Base-by-base conservation (phyloP, 2,329 filamentous ascomycete genomes). In the Boeremia lycopersici region DNA sequence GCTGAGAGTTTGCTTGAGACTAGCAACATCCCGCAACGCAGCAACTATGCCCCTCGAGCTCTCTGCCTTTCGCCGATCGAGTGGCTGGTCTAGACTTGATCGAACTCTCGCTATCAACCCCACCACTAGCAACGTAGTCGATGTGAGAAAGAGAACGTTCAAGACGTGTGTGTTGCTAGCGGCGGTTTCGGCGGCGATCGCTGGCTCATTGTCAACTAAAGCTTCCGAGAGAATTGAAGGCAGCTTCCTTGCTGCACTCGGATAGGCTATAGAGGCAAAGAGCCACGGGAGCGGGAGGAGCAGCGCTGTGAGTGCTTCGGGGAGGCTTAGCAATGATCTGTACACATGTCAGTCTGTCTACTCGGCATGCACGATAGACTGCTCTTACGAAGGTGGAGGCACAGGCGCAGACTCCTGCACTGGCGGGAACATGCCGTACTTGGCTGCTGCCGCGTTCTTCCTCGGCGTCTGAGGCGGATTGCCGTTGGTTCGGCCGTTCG, bases 251-350 rank as follows among this genome's bases (percentile, higher is more conserved):
- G 57, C 31, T 19, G 56, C 60, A 7, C 49, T 58, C n/a, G 76
- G 76, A 57, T 78, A 80, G 49, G 78, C 78, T 13, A 79, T 66
- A 6, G 79, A 78, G 6, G 78, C 78, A 46, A 82, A 70, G 48
- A 82, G 60, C 53, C 76, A 82, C 6, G 80, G 80, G 25, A 82
- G 70, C 7, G 79, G 79, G 25, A 82, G 71, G 28, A 85, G 70
- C 48, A 82, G 61, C 23, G 80, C 81, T 5, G 80, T 81, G 51
- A 83, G 57, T 5, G 79, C 69, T 64, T 84, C 81, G 25, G 76
- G 72, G 13, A 80, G 76, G 48, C 67, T 59, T 4, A 72, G 52
- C 62, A 67, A 71, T 47, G 71, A 71, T 42, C 73, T 76, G 41
- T 41, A 11, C n/a, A 1, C 7, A 25, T 8, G 29, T 55, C 31